Evolutionary conservation across 2,329 filamentous ascomycete genomes (phyloP).

Genomic region (Elsinoe batatas): DNA sequence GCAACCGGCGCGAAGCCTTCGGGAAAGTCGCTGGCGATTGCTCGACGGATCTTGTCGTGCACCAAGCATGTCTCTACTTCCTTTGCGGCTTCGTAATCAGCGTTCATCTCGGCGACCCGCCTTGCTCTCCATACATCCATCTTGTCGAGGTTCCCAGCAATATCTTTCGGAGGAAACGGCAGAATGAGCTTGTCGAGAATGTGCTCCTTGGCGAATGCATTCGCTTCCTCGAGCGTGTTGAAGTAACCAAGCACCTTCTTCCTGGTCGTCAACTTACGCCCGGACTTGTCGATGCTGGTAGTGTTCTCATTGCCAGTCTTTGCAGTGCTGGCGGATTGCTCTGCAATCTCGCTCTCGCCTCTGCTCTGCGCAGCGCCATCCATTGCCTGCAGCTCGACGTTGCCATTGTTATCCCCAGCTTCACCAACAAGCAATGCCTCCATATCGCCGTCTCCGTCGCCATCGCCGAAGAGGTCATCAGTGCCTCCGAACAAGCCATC

Average conservation of each 20-base stretch:
- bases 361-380: background rate
- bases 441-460: background rate
- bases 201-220: background rate
- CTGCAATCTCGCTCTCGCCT: background rate
- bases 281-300: background rate
- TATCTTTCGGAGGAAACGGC: background rate
- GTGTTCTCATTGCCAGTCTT: background rate
- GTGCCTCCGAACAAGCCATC: background rate
- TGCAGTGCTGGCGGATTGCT: background rate
- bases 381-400: background rate
- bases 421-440: background rate
- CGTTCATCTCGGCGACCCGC: background rate
- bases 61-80: background rate
- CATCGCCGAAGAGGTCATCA: background rate
- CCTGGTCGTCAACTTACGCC: background rate
- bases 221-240: constrained; percentile 3
- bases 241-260: background rate
- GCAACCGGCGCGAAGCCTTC: background rate
- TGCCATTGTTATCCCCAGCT: background rate
- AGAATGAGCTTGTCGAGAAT: background rate
- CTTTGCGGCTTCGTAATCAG: background rate
- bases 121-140: background rate
- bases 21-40: background rate
- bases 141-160: background rate
- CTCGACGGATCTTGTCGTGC: background rate